Evolutionary conservation across 2,329 filamentous ascomycete genomes (phyloP).

Genomic region (Penicillium hesseltinei): DNA sequence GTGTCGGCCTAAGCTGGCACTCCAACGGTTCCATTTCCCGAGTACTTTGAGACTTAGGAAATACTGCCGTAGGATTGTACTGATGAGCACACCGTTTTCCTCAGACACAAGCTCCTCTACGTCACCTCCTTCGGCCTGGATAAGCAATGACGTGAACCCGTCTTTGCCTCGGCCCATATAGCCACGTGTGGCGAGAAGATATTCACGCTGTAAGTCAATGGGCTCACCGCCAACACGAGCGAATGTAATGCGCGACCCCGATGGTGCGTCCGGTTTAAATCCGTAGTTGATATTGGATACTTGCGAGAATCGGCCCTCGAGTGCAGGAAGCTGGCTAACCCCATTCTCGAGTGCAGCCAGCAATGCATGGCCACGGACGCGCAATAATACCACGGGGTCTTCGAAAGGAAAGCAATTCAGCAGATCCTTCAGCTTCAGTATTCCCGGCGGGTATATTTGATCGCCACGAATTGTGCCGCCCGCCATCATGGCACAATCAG

Average conservation of each 20-base stretch:
- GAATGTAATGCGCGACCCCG: conserved; percentile 62
- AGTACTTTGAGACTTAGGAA: conserved; percentile 83
- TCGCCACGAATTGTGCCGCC: conserved; percentile 83
- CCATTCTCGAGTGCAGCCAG: conserved; percentile 81
- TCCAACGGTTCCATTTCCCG: conserved; percentile 74
- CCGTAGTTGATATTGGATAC: conserved; percentile 78
- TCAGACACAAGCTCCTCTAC: conserved; percentile 78
- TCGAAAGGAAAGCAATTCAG: conserved; percentile 90
- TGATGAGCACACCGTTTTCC: conserved; percentile 83
- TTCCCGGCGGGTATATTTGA: conserved; percentile 79
- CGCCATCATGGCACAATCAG: conserved; percentile 82
- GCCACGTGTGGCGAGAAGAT: conserved; percentile 74
- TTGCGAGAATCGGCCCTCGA: conserved; percentile 82
- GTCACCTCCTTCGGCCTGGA: conserved; percentile 70
- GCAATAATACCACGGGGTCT: conserved; percentile 78
- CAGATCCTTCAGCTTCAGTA: conserved; percentile 76
- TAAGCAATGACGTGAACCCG: conserved; percentile 74
- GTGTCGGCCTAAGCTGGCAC: conserved; percentile 59
- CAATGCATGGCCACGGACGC: conserved; percentile 68
- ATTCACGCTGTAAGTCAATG: conserved; percentile 62
- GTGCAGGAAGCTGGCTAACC: conserved; percentile 74
- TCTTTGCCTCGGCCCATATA: conserved; percentile 91
- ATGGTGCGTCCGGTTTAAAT: conserved; percentile 63
- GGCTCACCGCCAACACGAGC: conserved; percentile 61
- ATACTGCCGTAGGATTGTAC: conserved; percentile 82